Base-by-base conservation (phyloP, 1,284 basidiomycete species). In the Cutaneotrichosporon daszewskae region DNA sequence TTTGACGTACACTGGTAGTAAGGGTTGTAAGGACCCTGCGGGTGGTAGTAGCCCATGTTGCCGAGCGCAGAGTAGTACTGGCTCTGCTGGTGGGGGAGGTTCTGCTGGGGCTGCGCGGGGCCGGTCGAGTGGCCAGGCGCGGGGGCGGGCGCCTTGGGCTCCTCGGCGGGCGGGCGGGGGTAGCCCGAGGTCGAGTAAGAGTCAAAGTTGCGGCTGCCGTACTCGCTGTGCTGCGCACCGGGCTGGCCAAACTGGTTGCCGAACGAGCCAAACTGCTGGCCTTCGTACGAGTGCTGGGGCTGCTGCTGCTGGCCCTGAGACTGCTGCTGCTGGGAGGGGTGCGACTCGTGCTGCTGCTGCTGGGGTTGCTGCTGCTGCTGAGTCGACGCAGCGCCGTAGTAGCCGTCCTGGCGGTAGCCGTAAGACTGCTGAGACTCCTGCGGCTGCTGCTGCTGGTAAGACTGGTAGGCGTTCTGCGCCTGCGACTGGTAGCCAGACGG, bases 1-100 rank as follows among this genome's bases (percentile, higher is more conserved):
- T 12, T 22, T 11, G 12, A 62, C 68, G 56, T 43, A 69, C 67
- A 72, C 51, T 70, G 69, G 58, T 68, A 70, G 64, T 72, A 72
- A 13, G 69, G 69, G 65, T 72, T 72, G 68, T 72, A 72, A 18
- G 69, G 69, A 35, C 58, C 64, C 29, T 61, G 53, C 0, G 39
- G 39, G 24, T 32, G 39, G 56, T 72, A 70, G 57, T 69, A 70
- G 26, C 63, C 63, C 64, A 69, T 66, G 57, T 66, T 66, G 50
- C 58, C 54, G 47, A 66, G 51, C 24, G 61, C 56, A 22, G 59
- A 61, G 59, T 70, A 70, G 59, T 68, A 70, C 23, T 56, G 57
- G 47, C 53, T 57, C 57, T 69, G 66, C 50, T 72, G 69, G 47
- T 62, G 60, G 28, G 57, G 60, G n/a, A 53, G 34, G 36, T 27